A percentile compares a stretch with the other conserved stretches of the same genome.
Evolutionary conservation across 208 protist species (phyloP).

Genomic region (Leishmania turanica): DNA sequence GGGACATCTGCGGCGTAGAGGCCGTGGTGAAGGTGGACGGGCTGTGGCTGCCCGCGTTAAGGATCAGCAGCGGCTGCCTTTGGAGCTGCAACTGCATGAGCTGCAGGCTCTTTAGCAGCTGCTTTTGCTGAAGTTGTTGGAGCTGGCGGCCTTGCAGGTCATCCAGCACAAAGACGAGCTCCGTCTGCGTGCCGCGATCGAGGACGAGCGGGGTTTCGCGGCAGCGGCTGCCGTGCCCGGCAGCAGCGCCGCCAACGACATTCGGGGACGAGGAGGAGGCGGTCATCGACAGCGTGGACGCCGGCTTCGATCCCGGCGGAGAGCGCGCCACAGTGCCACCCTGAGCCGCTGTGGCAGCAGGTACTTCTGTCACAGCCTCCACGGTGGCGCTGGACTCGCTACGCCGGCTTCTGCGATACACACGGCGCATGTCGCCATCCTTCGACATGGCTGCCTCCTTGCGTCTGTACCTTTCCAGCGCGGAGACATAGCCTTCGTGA

Average conservation of each 20-base stretch:
- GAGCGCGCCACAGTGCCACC: not conserved
- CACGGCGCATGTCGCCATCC: not conserved
- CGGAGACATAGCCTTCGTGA: not conserved
- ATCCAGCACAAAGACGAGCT: constrained; percentile 30
- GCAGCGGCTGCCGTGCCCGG: not conserved
- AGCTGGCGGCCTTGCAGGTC: constrained; percentile 19
- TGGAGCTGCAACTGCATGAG: constrained; percentile 8
- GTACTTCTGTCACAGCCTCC: not conserved
- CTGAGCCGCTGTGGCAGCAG: not conserved
- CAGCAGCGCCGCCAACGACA: not conserved
- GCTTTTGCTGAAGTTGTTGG: constrained; percentile 19
- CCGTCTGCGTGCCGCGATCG: constrained; percentile 21
- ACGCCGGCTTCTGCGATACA: not conserved
- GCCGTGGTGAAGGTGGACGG: not conserved
- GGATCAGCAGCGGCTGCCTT: constrained; percentile 5
- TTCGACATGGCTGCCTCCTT: not conserved
- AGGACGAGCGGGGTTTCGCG: not conserved
- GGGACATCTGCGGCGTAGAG: constrained; percentile 8
- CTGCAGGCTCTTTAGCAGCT: not conserved
- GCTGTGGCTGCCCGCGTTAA: constrained; percentile 8
- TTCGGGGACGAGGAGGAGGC: not conserved
- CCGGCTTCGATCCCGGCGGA: not conserved
- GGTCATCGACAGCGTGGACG: not conserved
- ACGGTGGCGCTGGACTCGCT: not conserved
- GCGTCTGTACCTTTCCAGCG: not conserved